A percentile compares a stretch with the other conserved stretches of the same genome.
These are phyloP conservation scores for Kalmusia sp. DNA, from an alignment of 2,329 filamentous ascomycete genomes.

Conservation along the genomic window DNA sequence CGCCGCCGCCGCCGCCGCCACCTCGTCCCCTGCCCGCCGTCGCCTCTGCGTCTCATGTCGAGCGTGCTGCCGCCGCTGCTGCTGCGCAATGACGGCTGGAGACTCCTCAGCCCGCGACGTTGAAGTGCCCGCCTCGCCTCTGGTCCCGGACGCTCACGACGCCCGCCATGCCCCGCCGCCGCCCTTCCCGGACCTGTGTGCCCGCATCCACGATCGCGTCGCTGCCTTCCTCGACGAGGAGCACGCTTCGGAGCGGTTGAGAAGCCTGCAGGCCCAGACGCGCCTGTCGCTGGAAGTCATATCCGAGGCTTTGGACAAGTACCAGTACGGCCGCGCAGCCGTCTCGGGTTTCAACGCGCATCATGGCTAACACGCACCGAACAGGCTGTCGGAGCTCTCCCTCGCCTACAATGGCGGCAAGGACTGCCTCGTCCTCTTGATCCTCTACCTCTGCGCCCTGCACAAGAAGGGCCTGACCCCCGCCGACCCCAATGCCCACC, in stretches of 20 bases:
- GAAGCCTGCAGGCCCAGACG: conserved; percentile 76
- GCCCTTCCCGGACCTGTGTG: conserved; percentile 55
- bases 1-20: background rate
- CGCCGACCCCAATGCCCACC: conserved; percentile 24
- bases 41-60: conserved; percentile 38
- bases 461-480: conserved; percentile 45
- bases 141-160: conserved; percentile 48
- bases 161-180: too few relatives aligned
- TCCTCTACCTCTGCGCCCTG: conserved; percentile 78
- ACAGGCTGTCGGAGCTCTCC: conserved; percentile 77
- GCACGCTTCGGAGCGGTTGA: conserved; percentile 63
- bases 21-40: background rate
- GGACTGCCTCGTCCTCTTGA: conserved; percentile 90
- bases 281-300: conserved; percentile 76
- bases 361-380: conserved; percentile 24
- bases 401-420: conserved; percentile 98
- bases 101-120: conserved; percentile 45
- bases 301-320: conserved; percentile 75
- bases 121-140: conserved; percentile 34
- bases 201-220: conserved; percentile 65
- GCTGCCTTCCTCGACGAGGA: conserved; percentile 70
- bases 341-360: conserved; percentile 5
- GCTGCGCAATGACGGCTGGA: conserved; percentile 46
- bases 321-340: conserved; percentile 64
- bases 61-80: conserved; percentile 36